Base-by-base conservation (phyloP, 1,139 yeast genomes). In the Candida labiduridarum region DNA sequence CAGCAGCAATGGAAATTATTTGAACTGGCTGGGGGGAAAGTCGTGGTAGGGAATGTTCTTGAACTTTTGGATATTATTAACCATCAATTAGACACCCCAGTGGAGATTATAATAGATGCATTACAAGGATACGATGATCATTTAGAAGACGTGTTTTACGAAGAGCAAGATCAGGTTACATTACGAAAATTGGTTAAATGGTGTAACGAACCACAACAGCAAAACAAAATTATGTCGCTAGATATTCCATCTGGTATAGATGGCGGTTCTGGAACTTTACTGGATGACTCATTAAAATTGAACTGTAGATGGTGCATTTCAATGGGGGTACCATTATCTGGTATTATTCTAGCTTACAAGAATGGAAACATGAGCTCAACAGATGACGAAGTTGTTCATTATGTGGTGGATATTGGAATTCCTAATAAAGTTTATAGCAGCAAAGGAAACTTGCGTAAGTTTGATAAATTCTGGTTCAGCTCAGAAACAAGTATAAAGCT, bases 211-310 rank as follows among this genome's bases (percentile, higher is more conserved):
- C 79, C 79, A n/a, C 63, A 63, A 12, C 73, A 71, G 39, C 70
- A 71, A 44, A 70, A 78, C 8, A 79, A 82, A 45, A 70, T 85
- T 12, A 71, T 89, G 72, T 87, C 96, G 0, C 66, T 91, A 27
- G 96, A 90, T 60, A 81, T 89, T 33, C 95, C 96, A 2, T 80
- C 92, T 0, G 97, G 97, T 7, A 74, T 88, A 41, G 96, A 90
- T 61, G 87, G 95, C 8, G 89, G 96, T 4, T 84, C 95, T 0
- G 97, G 96, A 8, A 77, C 84, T 4, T 62, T 70, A 2, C 64
- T 64, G 52, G 73, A 72, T 39, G 69, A 68, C 40, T 55, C 64
- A 16, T 56, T 76, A 45, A 62, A 61, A 34, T 59, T 74, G 22
- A 62, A 62, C 34, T 69, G 83, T 57, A 72, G 71, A 51, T 82